phyloP scores from a whole-genome alignment of 2,329 filamentous ascomycete genomes.

The Hymenoscyphus salicellus region DNA sequence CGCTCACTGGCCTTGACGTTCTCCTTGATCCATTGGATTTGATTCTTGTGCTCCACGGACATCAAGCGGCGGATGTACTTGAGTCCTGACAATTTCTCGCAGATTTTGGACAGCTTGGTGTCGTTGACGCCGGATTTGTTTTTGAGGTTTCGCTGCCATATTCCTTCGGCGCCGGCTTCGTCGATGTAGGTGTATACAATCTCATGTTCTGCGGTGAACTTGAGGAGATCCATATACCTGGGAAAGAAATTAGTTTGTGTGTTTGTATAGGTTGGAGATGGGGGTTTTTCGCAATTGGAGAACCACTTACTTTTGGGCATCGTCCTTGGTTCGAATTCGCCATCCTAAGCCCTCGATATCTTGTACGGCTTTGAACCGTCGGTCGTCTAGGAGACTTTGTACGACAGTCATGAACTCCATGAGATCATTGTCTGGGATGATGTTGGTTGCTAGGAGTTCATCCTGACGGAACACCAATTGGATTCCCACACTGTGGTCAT shows the following conservation, averaged over 20 bases:
- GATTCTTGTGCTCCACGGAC: conserved; percentile 82
- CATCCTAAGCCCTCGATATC: conserved; percentile 49
- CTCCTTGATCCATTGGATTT: conserved; percentile 94
- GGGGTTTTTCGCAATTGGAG: not conserved
- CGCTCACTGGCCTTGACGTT: conserved; percentile 82
- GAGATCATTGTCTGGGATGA: conserved; percentile 56
- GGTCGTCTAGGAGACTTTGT: conserved; percentile 58
- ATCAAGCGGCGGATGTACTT: conserved; percentile 74
- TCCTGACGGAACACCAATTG: conserved; percentile 52
- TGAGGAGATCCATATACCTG: conserved; percentile 50
- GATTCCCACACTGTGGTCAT: conserved; percentile 19
- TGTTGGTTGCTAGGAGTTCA: conserved; percentile 54
- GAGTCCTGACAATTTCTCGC: conserved; percentile 67
- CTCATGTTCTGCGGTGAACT: conserved; percentile 69
- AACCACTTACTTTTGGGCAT: conserved; percentile 55
- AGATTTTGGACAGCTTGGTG: conserved; percentile 69
- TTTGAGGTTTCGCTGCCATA: conserved; percentile 87
- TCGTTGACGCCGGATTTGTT: conserved; percentile 79
- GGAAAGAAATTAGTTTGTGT: conserved; percentile 6
- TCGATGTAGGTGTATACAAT: conserved; percentile 90
- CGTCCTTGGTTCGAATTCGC: conserved; percentile 57
- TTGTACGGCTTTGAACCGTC: conserved; percentile 52
- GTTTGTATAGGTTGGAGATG: not conserved
- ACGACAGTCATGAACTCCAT: conserved; percentile 54
- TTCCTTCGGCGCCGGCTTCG: conserved; percentile 76